Evolutionary conservation across 768 basidiomycete species (phyloP).

Genomic region (Neoboletus brunneissimus): DNA sequence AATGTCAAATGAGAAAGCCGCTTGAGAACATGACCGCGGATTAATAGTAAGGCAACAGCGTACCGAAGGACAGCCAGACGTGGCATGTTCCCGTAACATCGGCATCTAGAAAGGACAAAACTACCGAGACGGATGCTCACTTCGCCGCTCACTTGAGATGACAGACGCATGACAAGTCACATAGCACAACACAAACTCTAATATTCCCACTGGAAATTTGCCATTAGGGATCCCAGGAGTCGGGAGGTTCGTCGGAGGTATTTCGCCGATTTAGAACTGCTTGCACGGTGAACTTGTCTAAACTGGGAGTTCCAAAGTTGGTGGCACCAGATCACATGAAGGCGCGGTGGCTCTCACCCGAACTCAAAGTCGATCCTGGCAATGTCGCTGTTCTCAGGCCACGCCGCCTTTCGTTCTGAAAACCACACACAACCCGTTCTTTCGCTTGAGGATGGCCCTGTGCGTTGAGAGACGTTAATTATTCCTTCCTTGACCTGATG

Average conservation of each 20-base stretch:
- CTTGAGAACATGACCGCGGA: background rate
- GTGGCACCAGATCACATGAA: slow-evolving; percentile 1
- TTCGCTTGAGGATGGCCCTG: background rate
- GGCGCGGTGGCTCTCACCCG: background rate
- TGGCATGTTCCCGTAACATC: background rate
- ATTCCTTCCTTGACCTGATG: background rate
- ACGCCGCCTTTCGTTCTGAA: background rate
- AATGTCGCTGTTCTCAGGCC: background rate
- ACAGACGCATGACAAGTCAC: slow-evolving; percentile 4
- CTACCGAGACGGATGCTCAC: background rate
- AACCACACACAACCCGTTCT: background rate
- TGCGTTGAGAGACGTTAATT: background rate
- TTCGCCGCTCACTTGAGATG: slow-evolving; percentile 7
- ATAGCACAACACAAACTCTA: background rate
- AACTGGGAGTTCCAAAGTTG: background rate
- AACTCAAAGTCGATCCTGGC: background rate
- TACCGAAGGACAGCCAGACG: background rate
- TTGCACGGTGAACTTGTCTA: background rate
- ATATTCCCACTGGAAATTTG: background rate
- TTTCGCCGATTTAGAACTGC: background rate
- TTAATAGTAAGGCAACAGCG: background rate
- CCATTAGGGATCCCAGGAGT: background rate
- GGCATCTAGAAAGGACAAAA: background rate
- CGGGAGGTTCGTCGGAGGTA: background rate
- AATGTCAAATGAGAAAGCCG: background rate